phyloP scores from a whole-genome alignment of 192 early-diverging fungal genomes.

The Umbelopsis vinacea region DNA sequence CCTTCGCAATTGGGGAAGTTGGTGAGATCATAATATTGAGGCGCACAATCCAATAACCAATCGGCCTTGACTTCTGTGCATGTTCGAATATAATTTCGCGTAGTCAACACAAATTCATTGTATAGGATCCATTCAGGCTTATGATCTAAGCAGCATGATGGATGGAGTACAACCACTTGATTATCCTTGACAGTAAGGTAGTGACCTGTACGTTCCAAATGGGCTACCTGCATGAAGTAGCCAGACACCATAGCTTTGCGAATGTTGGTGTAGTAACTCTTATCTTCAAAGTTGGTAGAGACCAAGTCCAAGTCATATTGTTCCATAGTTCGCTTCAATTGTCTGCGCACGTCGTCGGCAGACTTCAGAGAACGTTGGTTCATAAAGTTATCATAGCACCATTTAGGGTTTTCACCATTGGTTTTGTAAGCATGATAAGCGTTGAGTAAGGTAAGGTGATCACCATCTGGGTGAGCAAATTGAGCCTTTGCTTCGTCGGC shows the following conservation, averaged over 20 bases:
- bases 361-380: conserved; percentile 87
- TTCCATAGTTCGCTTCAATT: conserved; percentile 85
- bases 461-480: conserved; percentile 94
- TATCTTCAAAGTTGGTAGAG: conserved; percentile 73
- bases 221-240: conserved; percentile 99
- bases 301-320: conserved; percentile 69
- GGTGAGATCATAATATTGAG: conserved; percentile 89
- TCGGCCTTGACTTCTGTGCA: conserved; percentile 88
- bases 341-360: conserved; percentile 91
- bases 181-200: conserved; percentile 98
- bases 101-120: conserved; percentile 98
- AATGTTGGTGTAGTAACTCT: conserved; percentile 84
- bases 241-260: conserved; percentile 88
- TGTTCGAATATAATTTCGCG: conserved; percentile 95
- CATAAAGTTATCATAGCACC: conserved; percentile 95
- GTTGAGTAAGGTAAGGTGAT: conserved; percentile 96
- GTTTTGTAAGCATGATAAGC: conserved; percentile 92
- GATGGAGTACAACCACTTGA: conserved; percentile 92
- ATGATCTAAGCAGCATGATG: conserved; percentile 83
- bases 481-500: conserved; percentile 91
- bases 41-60: conserved; percentile 83
- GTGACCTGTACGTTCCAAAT: conserved; percentile 83
- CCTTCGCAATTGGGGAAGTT: conserved; percentile 94
- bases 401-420: conserved; percentile 72
- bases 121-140: conserved; percentile 99